Evolutionary conservation across 805 yeast genomes (phyloP).

Genomic region (Candida montana): DNA sequence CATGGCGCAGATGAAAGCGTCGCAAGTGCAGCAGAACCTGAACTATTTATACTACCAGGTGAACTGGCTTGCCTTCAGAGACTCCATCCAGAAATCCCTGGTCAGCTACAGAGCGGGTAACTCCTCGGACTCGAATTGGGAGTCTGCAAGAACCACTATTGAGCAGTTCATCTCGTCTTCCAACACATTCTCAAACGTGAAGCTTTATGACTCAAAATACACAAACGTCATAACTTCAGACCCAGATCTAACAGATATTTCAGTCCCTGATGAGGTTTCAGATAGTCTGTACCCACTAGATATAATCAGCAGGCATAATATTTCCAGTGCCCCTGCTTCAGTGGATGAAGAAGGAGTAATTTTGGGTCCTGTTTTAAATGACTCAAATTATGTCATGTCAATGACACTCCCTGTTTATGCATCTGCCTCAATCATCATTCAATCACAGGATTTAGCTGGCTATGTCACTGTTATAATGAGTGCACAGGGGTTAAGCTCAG

Average conservation of each 20-base stretch:
- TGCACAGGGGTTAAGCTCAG: constrained; percentile 38
- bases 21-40: constrained; percentile 69
- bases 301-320: constrained; percentile 23
- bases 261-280: constrained; percentile 28
- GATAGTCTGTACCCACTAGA: constrained; percentile 46
- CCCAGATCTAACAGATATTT: constrained; percentile 34
- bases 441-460: constrained; percentile 50
- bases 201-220: constrained; percentile 59
- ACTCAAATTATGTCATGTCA: constrained; percentile 51
- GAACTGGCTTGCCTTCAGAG: constrained; percentile 57
- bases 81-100: constrained; percentile 54
- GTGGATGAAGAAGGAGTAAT: constrained; percentile 42
- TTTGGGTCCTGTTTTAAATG: constrained; percentile 60
- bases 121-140: constrained; percentile 44
- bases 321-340: constrained; percentile 38
- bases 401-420: constrained; percentile 73
- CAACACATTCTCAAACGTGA: constrained; percentile 55
- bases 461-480: constrained; percentile 57
- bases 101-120: constrained; percentile 70
- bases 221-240: constrained; percentile 40
- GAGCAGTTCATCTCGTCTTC: constrained; percentile 63
- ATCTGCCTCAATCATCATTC: constrained; percentile 61
- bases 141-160: constrained; percentile 39
- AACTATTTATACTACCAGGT: constrained; percentile 63
- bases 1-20: constrained; percentile 74